Base-by-base conservation (phyloP, 2,329 filamentous ascomycete genomes). In the Hypoxylon sp. region DNA sequence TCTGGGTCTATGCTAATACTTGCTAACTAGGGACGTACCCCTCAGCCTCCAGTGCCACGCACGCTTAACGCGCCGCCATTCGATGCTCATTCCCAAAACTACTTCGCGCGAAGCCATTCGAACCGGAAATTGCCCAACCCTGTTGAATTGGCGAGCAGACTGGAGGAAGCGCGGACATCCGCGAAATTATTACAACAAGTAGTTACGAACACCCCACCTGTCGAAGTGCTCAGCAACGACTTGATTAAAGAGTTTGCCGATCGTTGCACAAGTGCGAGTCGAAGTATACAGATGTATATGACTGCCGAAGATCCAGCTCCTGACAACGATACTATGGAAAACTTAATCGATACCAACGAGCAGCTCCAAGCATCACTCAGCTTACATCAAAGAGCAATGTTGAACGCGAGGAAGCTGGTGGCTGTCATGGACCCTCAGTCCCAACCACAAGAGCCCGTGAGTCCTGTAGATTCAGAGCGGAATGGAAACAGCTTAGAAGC, bases 261-360 rank as follows among this genome's bases (percentile, higher is more conserved):
- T 74, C 91, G 96, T 24, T 98, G 95, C 77, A 89, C 91, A 70
- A 88, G 89, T 61, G 95, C 95, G 3, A 91, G 92, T 58, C 87
- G 91, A 59, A 93, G 92, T 76, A 90, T 98, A 74, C 94, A 98
- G 76, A 85, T 86, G 33, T 98, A 97, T 81, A 97, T 98, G 84
- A 86, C 90, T 46, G 88, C 90, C 51, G 90, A 92, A 63, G 88
- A 93, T 77, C 94, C 95, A 0, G 78, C 88, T 0, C 94, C 95
- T 0, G 96, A 98, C 79, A 95, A 97, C 75, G 92, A 97, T 73
- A 98, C 95, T 0, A 94, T 98, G 87, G 90, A 96, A 77, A 94
- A 90, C 13, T 84, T 99, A 69, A 97, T 99, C 76, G 94, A 98
- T 80, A 96, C 94, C 13, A 97, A 97, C 78, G 96, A 98, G 80